A percentile compares a stretch with the other conserved stretches of the same genome.
phyloP scores from a whole-genome alignment of 2,329 filamentous ascomycete genomes.

The Penicillium sp. region DNA sequence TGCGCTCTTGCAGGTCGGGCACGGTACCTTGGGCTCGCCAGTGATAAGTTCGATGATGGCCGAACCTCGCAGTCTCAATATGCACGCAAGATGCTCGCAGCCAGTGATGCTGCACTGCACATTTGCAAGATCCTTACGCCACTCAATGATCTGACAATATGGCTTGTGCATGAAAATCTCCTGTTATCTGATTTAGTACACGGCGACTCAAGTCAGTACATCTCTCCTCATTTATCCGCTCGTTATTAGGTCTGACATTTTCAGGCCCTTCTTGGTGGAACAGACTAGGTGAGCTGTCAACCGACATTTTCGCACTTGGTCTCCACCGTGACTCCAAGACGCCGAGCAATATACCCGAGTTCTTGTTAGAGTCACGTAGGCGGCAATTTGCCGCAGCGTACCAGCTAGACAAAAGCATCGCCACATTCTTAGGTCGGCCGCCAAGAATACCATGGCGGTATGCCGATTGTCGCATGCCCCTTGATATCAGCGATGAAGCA shows the following conservation, averaged over 20 bases:
- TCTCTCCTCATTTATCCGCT: background rate
- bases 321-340: conserved; percentile 25
- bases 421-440: conserved; percentile 31
- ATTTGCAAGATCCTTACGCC: conserved; percentile 40
- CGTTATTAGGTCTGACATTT: background rate
- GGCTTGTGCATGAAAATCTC: conserved; percentile 37
- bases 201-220: conserved; percentile 38
- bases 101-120: conserved; percentile 39
- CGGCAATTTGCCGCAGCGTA: conserved; percentile 29
- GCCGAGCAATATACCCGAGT: conserved; percentile 16
- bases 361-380: conserved; percentile 25
- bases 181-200: conserved; percentile 37
- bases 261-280: conserved; percentile 28
- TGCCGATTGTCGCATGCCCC: conserved; percentile 23
- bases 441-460: conserved; percentile 27
- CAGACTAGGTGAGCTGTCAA: conserved; percentile 28
- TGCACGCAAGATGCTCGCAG: conserved; percentile 28
- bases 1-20: conserved; percentile 39
- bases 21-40: conserved; percentile 22
- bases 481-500: conserved; percentile 26
- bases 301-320: conserved; percentile 29
- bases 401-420: conserved; percentile 31
- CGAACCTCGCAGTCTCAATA: conserved; percentile 18
- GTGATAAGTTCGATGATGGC: conserved; percentile 12
- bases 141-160: conserved; percentile 39